These are phyloP conservation scores for Lagenaria siceraria DNA, from an alignment of 306 rosid species.

Conservation along the genomic window DNA sequence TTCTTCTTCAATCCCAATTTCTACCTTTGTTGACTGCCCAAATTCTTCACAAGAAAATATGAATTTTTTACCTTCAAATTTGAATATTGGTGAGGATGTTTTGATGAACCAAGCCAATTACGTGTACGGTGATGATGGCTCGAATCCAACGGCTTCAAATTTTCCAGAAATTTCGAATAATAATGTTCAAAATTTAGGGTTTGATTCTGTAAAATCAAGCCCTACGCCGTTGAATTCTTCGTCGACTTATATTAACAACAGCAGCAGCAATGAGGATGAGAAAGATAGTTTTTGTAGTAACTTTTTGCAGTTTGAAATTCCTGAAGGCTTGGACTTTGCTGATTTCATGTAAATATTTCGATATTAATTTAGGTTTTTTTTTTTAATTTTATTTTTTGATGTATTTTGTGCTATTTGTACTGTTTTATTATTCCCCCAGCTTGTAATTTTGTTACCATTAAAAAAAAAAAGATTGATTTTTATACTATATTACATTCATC, in stretches of 20 bases:
- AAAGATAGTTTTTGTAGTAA: constrained; percentile 62
- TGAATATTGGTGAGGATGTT: constrained; percentile 11
- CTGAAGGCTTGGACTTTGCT: constrained; percentile 59
- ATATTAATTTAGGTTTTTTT: background rate
- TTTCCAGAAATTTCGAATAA: constrained; percentile 20
- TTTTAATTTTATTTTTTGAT: background rate
- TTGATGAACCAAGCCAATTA: constrained; percentile 20
- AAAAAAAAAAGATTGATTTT: background rate
- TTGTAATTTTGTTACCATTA: background rate
- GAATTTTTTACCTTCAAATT: constrained; percentile 12
- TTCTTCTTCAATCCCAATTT: constrained; percentile 8
- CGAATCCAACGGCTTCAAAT: constrained; percentile 14
- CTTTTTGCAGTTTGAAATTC: constrained; percentile 68
- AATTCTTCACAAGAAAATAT: constrained; percentile 32
- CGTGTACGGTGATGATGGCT: background rate
- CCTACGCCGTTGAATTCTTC: constrained; percentile 54
- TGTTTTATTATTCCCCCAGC: background rate
- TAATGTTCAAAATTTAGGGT: constrained; percentile 19
- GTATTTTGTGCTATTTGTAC: background rate
- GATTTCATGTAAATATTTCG: constrained; percentile 51
- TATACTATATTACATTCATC: background rate
- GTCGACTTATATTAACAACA: constrained; percentile 34
- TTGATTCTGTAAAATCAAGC: constrained; percentile 55
- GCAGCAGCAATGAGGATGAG: constrained; percentile 63
- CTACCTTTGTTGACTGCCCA: constrained; percentile 12